phyloP scores from a whole-genome alignment of 352 stramenopile genomes.

The Phytophthora niederhauseri region DNA sequence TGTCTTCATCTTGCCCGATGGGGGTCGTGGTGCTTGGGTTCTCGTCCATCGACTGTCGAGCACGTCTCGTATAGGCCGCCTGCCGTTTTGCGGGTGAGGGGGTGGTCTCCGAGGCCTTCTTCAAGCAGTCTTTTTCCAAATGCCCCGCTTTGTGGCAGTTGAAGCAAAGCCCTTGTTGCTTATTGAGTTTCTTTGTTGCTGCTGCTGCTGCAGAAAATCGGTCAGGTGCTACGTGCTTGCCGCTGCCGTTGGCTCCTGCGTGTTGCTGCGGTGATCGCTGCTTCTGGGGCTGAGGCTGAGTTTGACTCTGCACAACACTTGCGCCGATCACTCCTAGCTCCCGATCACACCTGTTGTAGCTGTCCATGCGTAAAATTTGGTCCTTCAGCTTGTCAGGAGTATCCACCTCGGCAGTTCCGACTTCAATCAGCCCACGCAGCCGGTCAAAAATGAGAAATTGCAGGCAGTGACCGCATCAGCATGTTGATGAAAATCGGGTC shows the following conservation, averaged over 20 bases:
- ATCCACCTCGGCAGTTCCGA: background rate
- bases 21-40: too few relatives aligned
- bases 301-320: too few relatives aligned
- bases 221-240: too few relatives aligned
- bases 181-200: too few relatives aligned
- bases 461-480: background rate
- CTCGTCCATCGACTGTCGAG: too few relatives aligned
- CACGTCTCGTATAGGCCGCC: too few relatives aligned
- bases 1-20: too few relatives aligned
- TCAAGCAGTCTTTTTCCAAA: background rate
- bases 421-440: background rate
- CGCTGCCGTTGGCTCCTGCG: too few relatives aligned
- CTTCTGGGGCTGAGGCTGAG: too few relatives aligned
- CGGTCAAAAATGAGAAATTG: background rate
- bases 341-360: conserved; percentile 16
- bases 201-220: too few relatives aligned
- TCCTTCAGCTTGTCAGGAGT: conserved; percentile 11
- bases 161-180: too few relatives aligned
- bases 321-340: conserved; percentile 3
- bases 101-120: background rate
- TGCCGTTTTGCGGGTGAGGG: background rate
- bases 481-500: conserved; percentile 16
- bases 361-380: conserved; percentile 15
- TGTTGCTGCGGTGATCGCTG: too few relatives aligned
- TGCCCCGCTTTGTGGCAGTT: background rate